These are phyloP conservation scores for Tetragonia tetragonoides DNA, from an alignment of 148 eudicot genomes.

Conservation along the genomic window DNA sequence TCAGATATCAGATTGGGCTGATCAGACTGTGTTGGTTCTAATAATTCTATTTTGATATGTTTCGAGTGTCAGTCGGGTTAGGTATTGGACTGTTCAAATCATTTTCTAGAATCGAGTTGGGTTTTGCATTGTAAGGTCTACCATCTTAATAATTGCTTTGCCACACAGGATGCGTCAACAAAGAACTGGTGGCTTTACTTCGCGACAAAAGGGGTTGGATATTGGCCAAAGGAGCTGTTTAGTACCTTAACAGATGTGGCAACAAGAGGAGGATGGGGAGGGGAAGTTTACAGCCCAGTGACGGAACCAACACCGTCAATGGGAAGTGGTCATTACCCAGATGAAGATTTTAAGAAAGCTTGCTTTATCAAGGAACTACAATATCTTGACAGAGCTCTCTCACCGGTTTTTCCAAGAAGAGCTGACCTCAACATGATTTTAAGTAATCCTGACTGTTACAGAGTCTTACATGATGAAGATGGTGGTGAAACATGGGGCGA, in stretches of 20 bases:
- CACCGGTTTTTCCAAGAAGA: background rate
- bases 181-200: constrained; percentile 22
- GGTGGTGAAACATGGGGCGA: background rate
- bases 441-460: constrained; percentile 16
- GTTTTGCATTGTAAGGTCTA: too few relatives aligned
- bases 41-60: too few relatives aligned
- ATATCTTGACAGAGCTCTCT: background rate
- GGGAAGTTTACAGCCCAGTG: constrained; percentile 13
- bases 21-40: too few relatives aligned
- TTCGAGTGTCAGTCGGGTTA: too few relatives aligned
- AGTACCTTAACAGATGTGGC: constrained; percentile 2
- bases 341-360: background rate
- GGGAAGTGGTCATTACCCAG: constrained; percentile 20
- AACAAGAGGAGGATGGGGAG: constrained; percentile 27
- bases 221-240: constrained; percentile 23
- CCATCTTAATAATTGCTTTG: too few relatives aligned
- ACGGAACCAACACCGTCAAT: background rate
- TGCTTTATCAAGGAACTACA: background rate
- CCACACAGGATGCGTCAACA: constrained; percentile 11
- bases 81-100: too few relatives aligned
- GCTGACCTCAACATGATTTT: background rate
- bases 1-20: too few relatives aligned
- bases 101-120: too few relatives aligned
- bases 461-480: background rate
- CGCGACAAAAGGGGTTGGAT: constrained; percentile 5